phyloP scores from a whole-genome alignment of 2,329 filamentous ascomycete genomes.

The Akanthomyces lecanii region DNA sequence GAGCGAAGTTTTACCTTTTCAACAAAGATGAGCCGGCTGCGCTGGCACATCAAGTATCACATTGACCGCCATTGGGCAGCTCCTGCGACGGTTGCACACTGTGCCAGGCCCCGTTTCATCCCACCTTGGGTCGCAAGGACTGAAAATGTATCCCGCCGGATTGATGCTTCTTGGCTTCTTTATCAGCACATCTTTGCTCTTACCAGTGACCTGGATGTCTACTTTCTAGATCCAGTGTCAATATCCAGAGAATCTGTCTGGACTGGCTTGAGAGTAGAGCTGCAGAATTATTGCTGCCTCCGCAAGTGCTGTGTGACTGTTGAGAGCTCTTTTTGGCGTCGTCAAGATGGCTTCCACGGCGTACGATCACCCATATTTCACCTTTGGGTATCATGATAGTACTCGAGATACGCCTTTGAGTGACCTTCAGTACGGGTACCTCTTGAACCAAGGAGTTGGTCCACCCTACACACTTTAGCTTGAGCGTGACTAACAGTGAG shows the following conservation, averaged over 20 bases:
- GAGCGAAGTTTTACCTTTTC: too few relatives aligned
- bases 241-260: not conserved
- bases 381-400: constrained; percentile 71
- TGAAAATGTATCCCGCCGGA: constrained; percentile 5
- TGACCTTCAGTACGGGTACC: constrained; percentile 60
- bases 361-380: constrained; percentile 51
- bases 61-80: not conserved
- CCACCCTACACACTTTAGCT: constrained; percentile 13
- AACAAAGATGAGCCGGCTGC: not conserved
- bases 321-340: constrained; percentile 20
- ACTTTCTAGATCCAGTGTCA: not conserved
- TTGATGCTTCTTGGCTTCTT: not conserved
- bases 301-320: not conserved
- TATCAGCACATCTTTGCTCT: not conserved
- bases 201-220: not conserved
- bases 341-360: constrained; percentile 3
- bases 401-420: constrained; percentile 56
- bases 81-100: constrained; percentile 7
- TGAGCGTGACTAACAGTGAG: constrained; percentile 20
- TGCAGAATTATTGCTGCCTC: constrained; percentile 1
- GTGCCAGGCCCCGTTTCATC: constrained; percentile 14
- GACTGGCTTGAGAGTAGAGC: not conserved
- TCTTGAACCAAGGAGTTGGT: constrained; percentile 66
- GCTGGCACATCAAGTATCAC: not conserved
- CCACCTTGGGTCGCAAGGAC: constrained; percentile 6